Evolutionary conservation across 129 eudicot species (phyloP).

Genomic region (Saposhnikovia divaricata): DNA sequence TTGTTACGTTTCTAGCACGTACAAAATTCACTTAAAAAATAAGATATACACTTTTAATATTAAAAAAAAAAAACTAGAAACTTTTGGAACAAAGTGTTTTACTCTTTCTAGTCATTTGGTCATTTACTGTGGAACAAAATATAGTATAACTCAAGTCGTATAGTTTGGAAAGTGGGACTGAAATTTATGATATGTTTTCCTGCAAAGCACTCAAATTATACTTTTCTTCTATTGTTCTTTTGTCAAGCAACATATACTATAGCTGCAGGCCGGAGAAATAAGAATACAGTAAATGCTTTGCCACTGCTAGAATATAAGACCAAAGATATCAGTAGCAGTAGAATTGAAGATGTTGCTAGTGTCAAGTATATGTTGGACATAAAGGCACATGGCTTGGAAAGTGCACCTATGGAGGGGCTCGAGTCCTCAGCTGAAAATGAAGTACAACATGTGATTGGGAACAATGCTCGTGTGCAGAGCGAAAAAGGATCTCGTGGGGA

Average conservation of each 20-base stretch:
- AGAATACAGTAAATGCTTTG: slow-evolving; percentile 14
- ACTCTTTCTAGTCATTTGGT: neutral
- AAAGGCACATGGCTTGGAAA: neutral
- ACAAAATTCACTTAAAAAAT: neutral
- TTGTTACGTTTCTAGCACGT: neutral
- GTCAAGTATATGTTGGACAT: slow-evolving; percentile 17
- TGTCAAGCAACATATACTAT: neutral
- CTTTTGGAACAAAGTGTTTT: neutral
- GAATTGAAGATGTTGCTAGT: slow-evolving; percentile 14
- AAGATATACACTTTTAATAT: neutral
- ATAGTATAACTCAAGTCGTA: neutral
- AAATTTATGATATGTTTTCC: neutral
- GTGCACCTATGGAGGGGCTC: slow-evolving; percentile 16
- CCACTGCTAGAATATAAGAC: slow-evolving; percentile 18
- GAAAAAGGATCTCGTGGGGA: slow-evolving; percentile 12
- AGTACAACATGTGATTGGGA: slow-evolving; percentile 15
- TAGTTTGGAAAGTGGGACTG: neutral
- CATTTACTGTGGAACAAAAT: neutral
- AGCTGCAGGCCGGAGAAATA: slow-evolving; percentile 29
- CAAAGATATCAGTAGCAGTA: slow-evolving; percentile 9
- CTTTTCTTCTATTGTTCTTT: neutral
- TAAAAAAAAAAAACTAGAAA: neutral
- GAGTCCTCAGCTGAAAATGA: slow-evolving; percentile 51
- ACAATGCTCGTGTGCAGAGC: slow-evolving; percentile 12
- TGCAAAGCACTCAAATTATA: neutral